These are phyloP conservation scores for Botryosphaeria agaves DNA, from an alignment of 2,329 filamentous ascomycete species.

Conservation along the genomic window DNA sequence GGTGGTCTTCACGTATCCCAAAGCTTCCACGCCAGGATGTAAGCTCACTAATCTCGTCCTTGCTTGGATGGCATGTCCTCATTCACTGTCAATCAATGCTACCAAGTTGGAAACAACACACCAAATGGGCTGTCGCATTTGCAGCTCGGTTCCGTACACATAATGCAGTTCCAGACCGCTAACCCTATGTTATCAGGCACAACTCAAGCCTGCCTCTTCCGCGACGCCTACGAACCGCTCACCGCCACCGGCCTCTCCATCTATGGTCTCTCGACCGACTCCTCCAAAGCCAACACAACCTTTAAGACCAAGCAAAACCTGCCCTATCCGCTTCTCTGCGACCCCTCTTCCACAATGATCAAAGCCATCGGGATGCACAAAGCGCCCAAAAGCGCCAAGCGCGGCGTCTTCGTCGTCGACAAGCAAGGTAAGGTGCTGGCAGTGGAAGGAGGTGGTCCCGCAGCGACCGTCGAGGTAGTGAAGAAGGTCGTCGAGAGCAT, in stretches of 20 bases:
- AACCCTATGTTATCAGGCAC: slow-evolving; percentile 57
- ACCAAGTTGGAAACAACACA: not conserved
- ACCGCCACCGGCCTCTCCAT: slow-evolving; percentile 67
- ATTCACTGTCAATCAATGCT: slow-evolving; percentile 1
- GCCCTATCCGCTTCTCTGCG: slow-evolving; percentile 76
- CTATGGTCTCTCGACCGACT: slow-evolving; percentile 79
- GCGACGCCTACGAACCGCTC: slow-evolving; percentile 63
- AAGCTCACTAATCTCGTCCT: slow-evolving; percentile 28
- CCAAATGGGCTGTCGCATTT: too few species aligned
- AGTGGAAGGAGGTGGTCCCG: slow-evolving; percentile 57
- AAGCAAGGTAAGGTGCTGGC: slow-evolving; percentile 69
- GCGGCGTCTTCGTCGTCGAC: slow-evolving; percentile 77
- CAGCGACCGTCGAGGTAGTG: slow-evolving; percentile 60
- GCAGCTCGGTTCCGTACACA: too few species aligned
- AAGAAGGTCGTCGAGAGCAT: slow-evolving; percentile 46
- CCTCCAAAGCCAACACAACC: slow-evolving; percentile 76
- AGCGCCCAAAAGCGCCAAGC: slow-evolving; percentile 56
- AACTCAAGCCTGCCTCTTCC: slow-evolving; percentile 82
- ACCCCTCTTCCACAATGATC: slow-evolving; percentile 58
- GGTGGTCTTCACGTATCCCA: slow-evolving; percentile 89
- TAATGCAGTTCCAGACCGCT: too few species aligned
- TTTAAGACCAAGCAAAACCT: slow-evolving; percentile 88
- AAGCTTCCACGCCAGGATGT: slow-evolving; percentile 89
- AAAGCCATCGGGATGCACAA: slow-evolving; percentile 82
- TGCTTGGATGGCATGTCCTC: too few species aligned